Base-by-base conservation (phyloP, 441 rosid genomes). In the Hura crepitans region DNA sequence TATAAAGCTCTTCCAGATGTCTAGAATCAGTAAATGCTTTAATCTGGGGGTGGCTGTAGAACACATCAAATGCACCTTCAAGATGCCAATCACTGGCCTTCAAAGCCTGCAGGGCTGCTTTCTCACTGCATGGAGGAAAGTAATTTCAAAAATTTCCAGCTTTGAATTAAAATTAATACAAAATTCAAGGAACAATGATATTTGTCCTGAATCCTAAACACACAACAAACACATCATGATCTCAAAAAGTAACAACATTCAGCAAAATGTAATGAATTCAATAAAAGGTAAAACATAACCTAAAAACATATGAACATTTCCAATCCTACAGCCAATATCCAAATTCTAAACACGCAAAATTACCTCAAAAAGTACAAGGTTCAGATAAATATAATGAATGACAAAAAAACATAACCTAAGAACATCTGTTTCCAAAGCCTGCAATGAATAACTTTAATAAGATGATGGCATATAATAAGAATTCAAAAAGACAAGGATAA, bases 1-100 rank as follows among this genome's bases (percentile, higher is more conserved):
- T 84, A 79, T 90, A 94, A 76, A 94, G 91, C 87, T 90, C 96
- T 82, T 94, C 99, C 85, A 92, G 80, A 81, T 87, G 89, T 82
- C 88, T 87, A 27, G 86, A 75, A 83, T 94, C 97, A 57, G 94
- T 83, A 59, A 70, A 78, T 75, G 84, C 83, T 88, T 81, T 85
- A 62, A 82, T 72, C 45, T 92, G 99, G 6, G 97, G 94, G 70
- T 87, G 96, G 77, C 88, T 89, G 80, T 89, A 95, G 81, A 92
- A 92, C 65, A 84, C 76, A 81, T 92, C 97, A 83, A 92, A 85
- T 13, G 99, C 97, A 33, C 89, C 93, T 82, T 92, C 97, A 46
- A 92, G 90, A 72, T 92, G 89, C 97, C 97, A 95, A 53, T 92
- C 96, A 39, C 89, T 87, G 17, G 92, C 85, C 82, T 92, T 90